These are phyloP conservation scores for Straminergon stramineum DNA, from an alignment of 225 moss, liverwort and hornwort genomes.

Conservation along the genomic window DNA sequence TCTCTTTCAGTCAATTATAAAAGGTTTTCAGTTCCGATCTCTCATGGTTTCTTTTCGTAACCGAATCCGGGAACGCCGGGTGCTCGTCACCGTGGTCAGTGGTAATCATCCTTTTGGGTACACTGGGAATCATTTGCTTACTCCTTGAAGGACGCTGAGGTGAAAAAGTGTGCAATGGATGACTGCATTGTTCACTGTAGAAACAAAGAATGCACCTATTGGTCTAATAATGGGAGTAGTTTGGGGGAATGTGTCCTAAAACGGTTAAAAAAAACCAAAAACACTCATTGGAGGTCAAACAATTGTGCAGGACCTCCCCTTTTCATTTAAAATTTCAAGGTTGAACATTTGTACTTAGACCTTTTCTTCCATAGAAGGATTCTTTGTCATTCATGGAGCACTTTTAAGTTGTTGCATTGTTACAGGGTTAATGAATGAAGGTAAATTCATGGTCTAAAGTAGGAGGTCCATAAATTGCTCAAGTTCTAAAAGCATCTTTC, in stretches of 20 bases:
- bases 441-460: fast-evolving
- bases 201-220: too few species aligned
- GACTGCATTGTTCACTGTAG: too few species aligned
- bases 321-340: background rate
- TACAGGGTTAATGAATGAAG: too few species aligned
- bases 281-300: background rate
- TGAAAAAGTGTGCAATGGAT: too few species aligned
- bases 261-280: background rate
- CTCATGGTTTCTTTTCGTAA: background rate
- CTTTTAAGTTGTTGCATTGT: fast-evolving
- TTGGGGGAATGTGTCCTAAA: too few species aligned
- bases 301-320: background rate
- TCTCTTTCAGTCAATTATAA: background rate
- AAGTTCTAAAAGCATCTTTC: background rate
- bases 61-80: background rate
- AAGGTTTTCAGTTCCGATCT: background rate
- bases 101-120: background rate
- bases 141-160: too few species aligned
- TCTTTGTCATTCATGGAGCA: background rate
- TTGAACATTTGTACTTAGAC: background rate
- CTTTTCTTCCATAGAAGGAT: background rate
- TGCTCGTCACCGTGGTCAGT: background rate
- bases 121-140: background rate
- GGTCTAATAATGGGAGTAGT: too few species aligned
- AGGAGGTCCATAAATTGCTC: background rate